Evolutionary conservation across 2,329 filamentous ascomycete genomes (phyloP), one percentile per base, ranked within the genome.

Genomic region (Verticillium nonalfalfae): DNA sequence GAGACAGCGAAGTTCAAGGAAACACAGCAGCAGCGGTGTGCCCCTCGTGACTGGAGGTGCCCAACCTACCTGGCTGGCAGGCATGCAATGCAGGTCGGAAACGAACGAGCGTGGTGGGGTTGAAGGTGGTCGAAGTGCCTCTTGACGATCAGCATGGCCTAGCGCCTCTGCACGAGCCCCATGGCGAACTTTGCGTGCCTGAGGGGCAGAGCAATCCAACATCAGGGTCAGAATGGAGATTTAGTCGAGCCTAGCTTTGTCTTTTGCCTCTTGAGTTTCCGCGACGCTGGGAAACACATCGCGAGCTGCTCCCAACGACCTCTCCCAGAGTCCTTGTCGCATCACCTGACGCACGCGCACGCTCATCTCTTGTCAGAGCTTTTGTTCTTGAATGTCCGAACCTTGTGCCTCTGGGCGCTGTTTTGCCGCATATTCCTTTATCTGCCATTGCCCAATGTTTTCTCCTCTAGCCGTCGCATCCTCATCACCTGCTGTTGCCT

Each of bases 401-500:
- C 10, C n/a, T 52, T 52, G 45, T 52, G 45, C 45, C n/a, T 52
- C 56, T 36, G 36, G 45, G 39, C 62, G 45, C 39, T 50, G 57
- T 45, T 61, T 65, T 65, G 61, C 58, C 60, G 62, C 63, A 64
- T 65, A 36, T 59, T 60, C 59, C 45, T 61, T 10, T 58, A 45
- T 18, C 40, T 21, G 21, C 34, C 57, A 40, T 55, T 35, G 50
- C 62, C 64, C 60, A 65, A 65, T 65, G 64, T 65, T 65, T 62
- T 58, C 59, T 59, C 62, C n/a, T 61, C 56, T 57, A 21, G 56
- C 59, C 36, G 57, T 33, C 31, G 31, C 31, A 59, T 45, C 15
- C 45, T 59, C 40, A 15, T 55, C 58, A 36, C 45, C 58, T 45
- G 40, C 58, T 59, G 40, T 45, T 45, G 45, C 58, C 36, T 31